phyloP scores from a whole-genome alignment of 1,284 basidiomycete genomes.

The Ceratobasidium sp. region DNA sequence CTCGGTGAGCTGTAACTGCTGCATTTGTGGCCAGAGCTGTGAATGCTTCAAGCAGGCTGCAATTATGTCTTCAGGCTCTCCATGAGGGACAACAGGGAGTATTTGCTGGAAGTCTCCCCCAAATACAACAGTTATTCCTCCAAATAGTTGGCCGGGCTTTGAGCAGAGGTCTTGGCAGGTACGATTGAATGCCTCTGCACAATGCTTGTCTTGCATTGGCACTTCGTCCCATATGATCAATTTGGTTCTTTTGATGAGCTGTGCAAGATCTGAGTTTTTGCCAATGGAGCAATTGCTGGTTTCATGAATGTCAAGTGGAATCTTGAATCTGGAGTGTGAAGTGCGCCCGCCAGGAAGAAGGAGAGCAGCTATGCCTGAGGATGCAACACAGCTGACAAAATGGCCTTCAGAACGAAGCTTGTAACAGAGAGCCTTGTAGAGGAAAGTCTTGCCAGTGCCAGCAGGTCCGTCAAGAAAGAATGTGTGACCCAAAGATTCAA shows the following conservation, averaged over 20 bases:
- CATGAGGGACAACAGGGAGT: slow-evolving; percentile 55
- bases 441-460: slow-evolving; percentile 61
- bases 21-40: slow-evolving; percentile 52
- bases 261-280: slow-evolving; percentile 48
- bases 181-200: slow-evolving; percentile 52
- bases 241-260: slow-evolving; percentile 48
- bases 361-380: slow-evolving; percentile 58
- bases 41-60: slow-evolving; percentile 52
- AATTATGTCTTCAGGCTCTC: slow-evolving; percentile 53
- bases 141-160: slow-evolving; percentile 51
- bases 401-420: slow-evolving; percentile 47
- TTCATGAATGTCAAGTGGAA: slow-evolving; percentile 54
- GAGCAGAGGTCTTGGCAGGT: slow-evolving; percentile 51
- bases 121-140: slow-evolving; percentile 54
- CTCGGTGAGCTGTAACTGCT: slow-evolving; percentile 49
- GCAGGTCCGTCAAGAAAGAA: slow-evolving; percentile 60
- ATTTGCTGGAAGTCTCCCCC: slow-evolving; percentile 57
- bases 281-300: slow-evolving; percentile 47
- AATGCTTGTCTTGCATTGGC: slow-evolving; percentile 51
- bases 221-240: slow-evolving; percentile 57
- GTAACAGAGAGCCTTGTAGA: slow-evolving; percentile 55
- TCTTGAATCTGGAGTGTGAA: slow-evolving; percentile 57
- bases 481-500: slow-evolving; percentile 45
- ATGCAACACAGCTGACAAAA: slow-evolving; percentile 58
- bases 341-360: slow-evolving; percentile 56